phyloP scores from a whole-genome alignment of 2,329 filamentous ascomycete species.

The Verticillium albo-atrum region DNA sequence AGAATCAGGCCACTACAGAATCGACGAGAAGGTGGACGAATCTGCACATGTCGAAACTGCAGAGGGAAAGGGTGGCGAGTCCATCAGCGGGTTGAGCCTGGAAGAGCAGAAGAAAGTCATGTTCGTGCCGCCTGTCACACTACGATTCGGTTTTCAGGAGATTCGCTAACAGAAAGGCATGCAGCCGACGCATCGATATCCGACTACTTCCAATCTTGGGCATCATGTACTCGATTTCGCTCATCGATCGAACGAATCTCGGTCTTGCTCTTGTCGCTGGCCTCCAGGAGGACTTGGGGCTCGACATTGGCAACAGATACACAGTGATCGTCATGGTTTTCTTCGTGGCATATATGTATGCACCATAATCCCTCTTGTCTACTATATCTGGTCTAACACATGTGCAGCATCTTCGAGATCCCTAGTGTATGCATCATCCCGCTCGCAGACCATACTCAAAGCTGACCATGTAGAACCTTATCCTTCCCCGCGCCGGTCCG shows the following conservation, averaged over 20 bases:
- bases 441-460: not conserved
- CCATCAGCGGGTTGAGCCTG: not conserved
- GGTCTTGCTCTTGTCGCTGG: slow-evolving; percentile 12
- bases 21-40: slow-evolving; percentile 4
- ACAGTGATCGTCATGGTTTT: slow-evolving; percentile 14
- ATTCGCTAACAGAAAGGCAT: not conserved
- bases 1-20: not conserved
- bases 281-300: slow-evolving; percentile 10
- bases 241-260: slow-evolving; percentile 13
- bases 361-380: not conserved
- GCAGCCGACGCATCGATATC: slow-evolving; percentile 21
- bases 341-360: slow-evolving; percentile 18
- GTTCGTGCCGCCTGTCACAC: not conserved
- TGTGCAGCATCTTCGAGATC: slow-evolving; percentile 12
- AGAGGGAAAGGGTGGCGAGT: not conserved
- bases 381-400: not conserved
- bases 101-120: slow-evolving; percentile 7
- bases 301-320: slow-evolving; percentile 10
- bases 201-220: slow-evolving; percentile 31
- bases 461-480: slow-evolving; percentile 14
- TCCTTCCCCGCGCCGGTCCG: slow-evolving; percentile 20
- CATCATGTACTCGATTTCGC: slow-evolving; percentile 13
- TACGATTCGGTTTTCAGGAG: not conserved
- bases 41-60: slow-evolving; percentile 1
- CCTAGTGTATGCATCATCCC: slow-evolving; percentile 9